A percentile compares a stretch with the other conserved stretches of the same genome.
phyloP scores from a whole-genome alignment of 2,329 filamentous ascomycete species.

The Thelonectria blattea region DNA sequence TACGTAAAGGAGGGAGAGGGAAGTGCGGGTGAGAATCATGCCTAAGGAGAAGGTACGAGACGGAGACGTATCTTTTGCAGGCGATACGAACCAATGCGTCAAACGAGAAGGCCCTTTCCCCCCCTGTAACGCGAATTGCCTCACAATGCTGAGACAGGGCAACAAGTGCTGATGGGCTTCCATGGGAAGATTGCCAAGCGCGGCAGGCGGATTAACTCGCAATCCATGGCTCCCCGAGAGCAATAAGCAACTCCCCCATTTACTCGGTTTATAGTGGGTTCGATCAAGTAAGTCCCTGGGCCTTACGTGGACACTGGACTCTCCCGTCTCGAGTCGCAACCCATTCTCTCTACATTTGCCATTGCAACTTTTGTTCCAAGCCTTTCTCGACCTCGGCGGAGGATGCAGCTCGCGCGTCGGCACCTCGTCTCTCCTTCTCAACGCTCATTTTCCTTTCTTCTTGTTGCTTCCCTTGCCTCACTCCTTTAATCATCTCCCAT shows the following conservation, averaged over 20 bases:
- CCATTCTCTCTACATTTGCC: constrained; percentile 14
- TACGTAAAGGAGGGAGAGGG: neutral
- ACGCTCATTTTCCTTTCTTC: constrained; percentile 35
- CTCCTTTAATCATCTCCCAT: constrained; percentile 9
- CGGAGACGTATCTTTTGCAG: neutral
- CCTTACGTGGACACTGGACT: constrained; percentile 38
- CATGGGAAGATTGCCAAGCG: constrained; percentile 18
- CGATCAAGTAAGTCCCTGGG: constrained; percentile 15
- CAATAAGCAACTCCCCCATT: constrained; percentile 1
- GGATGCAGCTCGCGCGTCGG: constrained; percentile 32
- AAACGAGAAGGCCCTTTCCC: neutral
- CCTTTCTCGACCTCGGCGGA: constrained; percentile 14
- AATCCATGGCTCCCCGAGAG: neutral
- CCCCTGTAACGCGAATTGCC: constrained; percentile 6
- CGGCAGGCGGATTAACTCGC: constrained; percentile 17
- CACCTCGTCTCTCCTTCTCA: constrained; percentile 35
- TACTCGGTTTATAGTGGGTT: constrained; percentile 18
- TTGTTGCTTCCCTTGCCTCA: constrained; percentile 22
- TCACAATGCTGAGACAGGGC: constrained; percentile 5
- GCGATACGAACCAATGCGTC: neutral
- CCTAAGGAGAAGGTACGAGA: neutral
- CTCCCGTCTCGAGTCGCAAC: constrained; percentile 27
- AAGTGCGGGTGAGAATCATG: neutral
- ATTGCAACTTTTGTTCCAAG: constrained; percentile 16
- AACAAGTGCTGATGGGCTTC: constrained; percentile 18